phyloP scores from a whole-genome alignment of 305 asterid species.

The Fraxinus nigra region DNA sequence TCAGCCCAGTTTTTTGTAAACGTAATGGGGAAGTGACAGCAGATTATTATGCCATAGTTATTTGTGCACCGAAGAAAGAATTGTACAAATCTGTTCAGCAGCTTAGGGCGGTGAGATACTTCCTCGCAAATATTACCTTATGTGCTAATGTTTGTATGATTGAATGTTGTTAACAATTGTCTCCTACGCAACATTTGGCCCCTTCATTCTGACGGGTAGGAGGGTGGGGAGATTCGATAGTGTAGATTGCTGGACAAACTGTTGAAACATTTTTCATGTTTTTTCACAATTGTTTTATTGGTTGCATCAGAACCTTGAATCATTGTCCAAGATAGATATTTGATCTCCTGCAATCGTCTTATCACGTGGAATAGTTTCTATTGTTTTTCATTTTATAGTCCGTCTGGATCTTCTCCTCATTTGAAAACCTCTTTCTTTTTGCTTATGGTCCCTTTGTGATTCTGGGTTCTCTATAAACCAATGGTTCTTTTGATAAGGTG shows the following conservation, averaged over 20 bases:
- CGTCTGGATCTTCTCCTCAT: background rate
- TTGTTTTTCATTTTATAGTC: background rate
- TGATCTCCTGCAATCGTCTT: background rate
- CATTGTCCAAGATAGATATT: background rate
- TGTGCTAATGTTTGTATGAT: constrained; percentile 7
- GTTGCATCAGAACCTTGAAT: background rate
- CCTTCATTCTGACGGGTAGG: background rate
- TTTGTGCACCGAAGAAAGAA: constrained; percentile 85
- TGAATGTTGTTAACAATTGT: constrained; percentile 1
- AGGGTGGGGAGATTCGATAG: background rate
- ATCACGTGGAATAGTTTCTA: background rate
- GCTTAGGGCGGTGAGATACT: constrained; percentile 78
- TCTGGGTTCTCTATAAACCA: background rate
- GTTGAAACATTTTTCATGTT: background rate
- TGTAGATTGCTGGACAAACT: background rate
- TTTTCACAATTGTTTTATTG: background rate
- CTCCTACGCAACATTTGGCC: background rate
- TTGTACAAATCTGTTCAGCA: constrained; percentile 86
- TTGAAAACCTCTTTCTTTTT: background rate
- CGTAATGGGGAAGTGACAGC: constrained; percentile 50
- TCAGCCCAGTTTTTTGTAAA: constrained; percentile 81
- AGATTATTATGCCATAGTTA: constrained; percentile 79
- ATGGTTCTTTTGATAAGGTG: background rate
- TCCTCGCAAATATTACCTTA: background rate
- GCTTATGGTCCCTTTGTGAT: background rate